Evolutionary conservation across 2,329 filamentous ascomycete genomes (phyloP).

Genomic region (Penicillium thymicola): DNA sequence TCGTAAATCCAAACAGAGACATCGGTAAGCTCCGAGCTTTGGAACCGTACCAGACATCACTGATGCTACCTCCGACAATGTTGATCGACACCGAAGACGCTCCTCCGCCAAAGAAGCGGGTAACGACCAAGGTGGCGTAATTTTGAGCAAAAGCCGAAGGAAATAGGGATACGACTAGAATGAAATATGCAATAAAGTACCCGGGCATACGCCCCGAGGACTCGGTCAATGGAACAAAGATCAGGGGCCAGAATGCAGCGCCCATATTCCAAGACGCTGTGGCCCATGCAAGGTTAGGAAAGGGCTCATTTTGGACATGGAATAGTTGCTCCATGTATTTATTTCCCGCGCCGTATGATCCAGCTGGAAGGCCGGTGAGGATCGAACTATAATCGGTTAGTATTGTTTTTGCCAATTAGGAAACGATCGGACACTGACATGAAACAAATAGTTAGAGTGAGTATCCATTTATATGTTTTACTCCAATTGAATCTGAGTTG

Average conservation of each 20-base stretch:
- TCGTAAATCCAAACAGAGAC: slow-evolving; percentile 44
- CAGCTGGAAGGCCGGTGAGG: slow-evolving; percentile 41
- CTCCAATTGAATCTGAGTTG: slow-evolving; percentile 42
- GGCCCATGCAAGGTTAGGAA: slow-evolving; percentile 35
- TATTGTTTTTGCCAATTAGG: not conserved
- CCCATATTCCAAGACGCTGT: slow-evolving; percentile 39
- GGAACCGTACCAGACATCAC: slow-evolving; percentile 38
- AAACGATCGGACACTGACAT: slow-evolving; percentile 26
- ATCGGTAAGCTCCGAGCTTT: slow-evolving; percentile 42
- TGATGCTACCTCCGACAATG: slow-evolving; percentile 36
- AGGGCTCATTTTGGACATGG: slow-evolving; percentile 34
- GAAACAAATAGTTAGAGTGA: slow-evolving; percentile 44
- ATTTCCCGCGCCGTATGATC: slow-evolving; percentile 39
- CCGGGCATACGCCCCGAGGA: slow-evolving; percentile 45
- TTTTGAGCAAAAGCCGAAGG: slow-evolving; percentile 45
- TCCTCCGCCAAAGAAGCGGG: slow-evolving; percentile 45
- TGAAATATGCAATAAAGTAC: slow-evolving; percentile 43
- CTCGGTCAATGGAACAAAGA: slow-evolving; percentile 40
- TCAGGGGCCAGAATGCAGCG: slow-evolving; percentile 37
- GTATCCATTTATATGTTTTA: slow-evolving; percentile 40
- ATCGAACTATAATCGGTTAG: slow-evolving; percentile 31
- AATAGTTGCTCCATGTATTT: slow-evolving; percentile 30
- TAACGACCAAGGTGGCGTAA: slow-evolving; percentile 45
- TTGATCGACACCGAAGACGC: slow-evolving; percentile 45
- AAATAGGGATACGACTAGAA: slow-evolving; percentile 43